A percentile compares a stretch with the other conserved stretches of the same genome.
These are phyloP conservation scores for Orbilia brochopaga DNA, from an alignment of 2,329 filamentous ascomycete genomes.

Conservation along the genomic window DNA sequence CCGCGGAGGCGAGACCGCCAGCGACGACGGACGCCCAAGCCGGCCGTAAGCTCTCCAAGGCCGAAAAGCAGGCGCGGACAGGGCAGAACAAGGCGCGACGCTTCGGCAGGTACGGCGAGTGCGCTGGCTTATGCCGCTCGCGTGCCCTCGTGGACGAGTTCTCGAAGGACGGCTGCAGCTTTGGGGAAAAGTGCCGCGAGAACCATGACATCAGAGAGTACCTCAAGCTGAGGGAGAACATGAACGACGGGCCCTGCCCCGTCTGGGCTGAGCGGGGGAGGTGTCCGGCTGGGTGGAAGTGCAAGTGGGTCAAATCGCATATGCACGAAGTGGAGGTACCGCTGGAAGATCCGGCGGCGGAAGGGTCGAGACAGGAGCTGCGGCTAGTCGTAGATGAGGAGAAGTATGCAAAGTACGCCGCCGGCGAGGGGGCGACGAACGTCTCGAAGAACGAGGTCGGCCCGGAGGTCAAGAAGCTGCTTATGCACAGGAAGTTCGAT, in stretches of 20 bases:
- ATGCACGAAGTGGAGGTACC: conserved; percentile 72
- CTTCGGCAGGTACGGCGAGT: conserved; percentile 54
- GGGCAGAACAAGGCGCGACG: conserved; percentile 55
- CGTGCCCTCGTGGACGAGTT: conserved; percentile 43
- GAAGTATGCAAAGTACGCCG: conserved; percentile 58
- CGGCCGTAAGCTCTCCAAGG: conserved; percentile 42
- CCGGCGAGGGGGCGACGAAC: conserved; percentile 53
- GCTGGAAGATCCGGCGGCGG: conserved; percentile 18
- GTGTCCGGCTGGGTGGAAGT: conserved; percentile 86
- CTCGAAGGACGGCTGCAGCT: conserved; percentile 67
- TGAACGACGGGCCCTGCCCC: conserved; percentile 80
- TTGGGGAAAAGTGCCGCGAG: conserved; percentile 79
- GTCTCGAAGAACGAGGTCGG: conserved; percentile 78
- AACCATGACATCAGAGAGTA: conserved; percentile 87
- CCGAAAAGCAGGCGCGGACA: conserved; percentile 45
- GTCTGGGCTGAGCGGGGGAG: conserved; percentile 76
- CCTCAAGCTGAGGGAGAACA: conserved; percentile 76
- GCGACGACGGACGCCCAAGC: conserved; percentile 26
- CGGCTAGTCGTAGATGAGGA: conserved; percentile 60
- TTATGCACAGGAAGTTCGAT: conserved; percentile 73
- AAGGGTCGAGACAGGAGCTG: conserved; percentile 54
- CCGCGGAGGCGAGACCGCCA: conserved; percentile 49
- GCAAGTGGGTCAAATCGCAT: conserved; percentile 86
- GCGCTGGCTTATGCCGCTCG: conserved; percentile 41
- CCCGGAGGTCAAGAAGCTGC: conserved; percentile 72